phyloP scores from a whole-genome alignment of 2,329 filamentous ascomycete species.

The Phialophora tarda region DNA sequence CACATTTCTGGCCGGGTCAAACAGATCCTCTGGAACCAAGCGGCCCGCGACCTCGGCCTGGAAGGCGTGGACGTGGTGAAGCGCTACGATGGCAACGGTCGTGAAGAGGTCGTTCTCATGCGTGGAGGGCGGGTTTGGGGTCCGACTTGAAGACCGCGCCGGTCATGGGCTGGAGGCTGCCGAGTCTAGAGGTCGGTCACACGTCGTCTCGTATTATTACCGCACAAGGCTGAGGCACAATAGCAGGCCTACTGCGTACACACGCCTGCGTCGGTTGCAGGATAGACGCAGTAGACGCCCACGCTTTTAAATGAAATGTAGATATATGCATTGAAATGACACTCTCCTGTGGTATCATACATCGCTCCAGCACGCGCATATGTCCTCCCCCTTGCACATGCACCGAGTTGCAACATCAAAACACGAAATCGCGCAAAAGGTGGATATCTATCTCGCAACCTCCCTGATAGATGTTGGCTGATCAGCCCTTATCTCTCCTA shows the following conservation, averaged over 20 bases:
- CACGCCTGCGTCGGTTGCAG: not conserved
- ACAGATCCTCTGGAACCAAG: conserved; percentile 55
- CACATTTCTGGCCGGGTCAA: conserved; percentile 39
- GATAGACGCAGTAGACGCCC: not conserved
- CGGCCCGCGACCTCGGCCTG: conserved; percentile 48
- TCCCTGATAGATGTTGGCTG: not conserved
- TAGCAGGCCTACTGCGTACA: not conserved
- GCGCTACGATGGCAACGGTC: conserved; percentile 39
- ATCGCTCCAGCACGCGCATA: conserved; percentile 8
- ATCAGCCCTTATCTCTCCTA: not conserved
- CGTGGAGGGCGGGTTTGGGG: conserved; percentile 23
- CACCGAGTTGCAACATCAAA: not conserved
- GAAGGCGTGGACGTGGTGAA: conserved; percentile 48
- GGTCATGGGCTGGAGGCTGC: not conserved
- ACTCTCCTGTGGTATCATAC: conserved; percentile 24
- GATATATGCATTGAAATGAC: conserved; percentile 6
- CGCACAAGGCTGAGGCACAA: not conserved
- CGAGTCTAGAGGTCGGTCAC: not conserved
- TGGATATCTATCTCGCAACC: not conserved
- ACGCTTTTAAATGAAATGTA: not conserved
- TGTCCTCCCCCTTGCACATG: not conserved
- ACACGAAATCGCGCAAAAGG: not conserved
- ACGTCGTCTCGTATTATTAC: not conserved
- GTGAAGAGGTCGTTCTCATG: conserved; percentile 31
- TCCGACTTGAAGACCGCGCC: not conserved